Evolutionary conservation across 164 flowering plant species (phyloP), one percentile per base, ranked within the genome.

Genomic region (Vitis riparia): DNA sequence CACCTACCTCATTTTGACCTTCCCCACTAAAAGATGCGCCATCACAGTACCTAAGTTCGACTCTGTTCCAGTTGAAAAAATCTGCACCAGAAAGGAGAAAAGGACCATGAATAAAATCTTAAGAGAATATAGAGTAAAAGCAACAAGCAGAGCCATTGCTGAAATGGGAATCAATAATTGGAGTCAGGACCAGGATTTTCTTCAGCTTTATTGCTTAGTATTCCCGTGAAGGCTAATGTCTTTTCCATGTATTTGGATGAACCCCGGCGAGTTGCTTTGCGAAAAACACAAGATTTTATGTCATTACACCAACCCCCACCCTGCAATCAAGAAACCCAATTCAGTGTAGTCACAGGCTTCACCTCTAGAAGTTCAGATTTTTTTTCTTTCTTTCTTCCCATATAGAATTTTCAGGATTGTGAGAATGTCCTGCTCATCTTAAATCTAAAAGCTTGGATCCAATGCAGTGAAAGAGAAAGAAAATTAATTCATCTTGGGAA

Each of bases 231-330:
- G 14, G 87, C 73, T 67, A 95, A 16, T 59, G 69, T 68, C 70
- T 85, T 95, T 68, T 91, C 95, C 92, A 95, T 89, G 66, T 74
- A 85, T 2, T 63, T 81, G 57, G 98, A 93, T 29, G 99, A 93
- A 15, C 98, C 98, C 64, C 89, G 94, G 10, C 88, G 86, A 29
- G 87, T 88, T 48, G 80, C 93, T 77, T 91, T 93, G 48, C 99
- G 88, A 71, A 67, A 87, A 47, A 88, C 85, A 81, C 99, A 95
- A 27, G 68, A 78, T 71, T 86, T 82, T 23, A 80, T 63, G 55
- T 65, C 78, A 56, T 91, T 84, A 72, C 99, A 93, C 99, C 98
- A 93, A 12, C 97, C 99, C 51, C 99, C 99, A 56, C 99, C 97
- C 99, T 91, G 82, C 62, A 58, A 32, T 37, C 27, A 71, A 65